Evolutionary conservation across 176 grass and related monocot genomes (phyloP).

Genomic region (Chloris gayana): DNA sequence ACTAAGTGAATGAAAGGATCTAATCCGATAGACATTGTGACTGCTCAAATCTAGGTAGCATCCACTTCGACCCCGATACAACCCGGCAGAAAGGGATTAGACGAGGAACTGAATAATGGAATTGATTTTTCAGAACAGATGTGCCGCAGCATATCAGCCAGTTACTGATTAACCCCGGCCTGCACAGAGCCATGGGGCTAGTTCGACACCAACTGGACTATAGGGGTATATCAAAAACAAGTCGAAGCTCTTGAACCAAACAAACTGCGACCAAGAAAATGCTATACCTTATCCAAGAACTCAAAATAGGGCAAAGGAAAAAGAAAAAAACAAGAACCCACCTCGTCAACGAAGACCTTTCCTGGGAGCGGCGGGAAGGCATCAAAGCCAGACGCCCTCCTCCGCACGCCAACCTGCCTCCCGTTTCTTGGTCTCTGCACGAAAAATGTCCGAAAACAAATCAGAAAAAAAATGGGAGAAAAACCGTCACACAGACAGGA

Average conservation of each 20-base stretch:
- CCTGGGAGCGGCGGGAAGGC: conserved; percentile 54
- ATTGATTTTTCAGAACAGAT: background rate
- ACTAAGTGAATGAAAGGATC: conserved; percentile 7
- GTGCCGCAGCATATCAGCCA: background rate
- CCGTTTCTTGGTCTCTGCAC: conserved; percentile 44
- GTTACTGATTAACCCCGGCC: background rate
- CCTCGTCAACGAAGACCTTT: conserved; percentile 76
- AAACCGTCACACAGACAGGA: conserved; percentile 12
- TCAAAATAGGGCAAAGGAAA: background rate
- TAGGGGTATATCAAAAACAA: background rate
- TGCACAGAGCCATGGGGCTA: background rate
- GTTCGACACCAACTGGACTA: background rate
- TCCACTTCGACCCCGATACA: background rate
- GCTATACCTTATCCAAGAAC: conserved; percentile 15
- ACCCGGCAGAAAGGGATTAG: background rate
- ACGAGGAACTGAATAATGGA: background rate
- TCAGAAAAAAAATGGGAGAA: conserved; percentile 2
- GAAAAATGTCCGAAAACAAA: conserved; percentile 4
- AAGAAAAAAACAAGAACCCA: conserved; percentile 36
- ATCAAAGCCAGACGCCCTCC: conserved; percentile 62
- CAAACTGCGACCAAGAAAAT: conserved; percentile 13
- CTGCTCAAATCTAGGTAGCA: background rate
- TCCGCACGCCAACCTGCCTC: conserved; percentile 46
- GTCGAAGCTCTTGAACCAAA: background rate
- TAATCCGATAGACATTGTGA: background rate